A percentile compares a stretch with the other conserved stretches of the same genome.
phyloP scores from a whole-genome alignment of 257 asterid genomes.

The Cinchona pubescens region DNA sequence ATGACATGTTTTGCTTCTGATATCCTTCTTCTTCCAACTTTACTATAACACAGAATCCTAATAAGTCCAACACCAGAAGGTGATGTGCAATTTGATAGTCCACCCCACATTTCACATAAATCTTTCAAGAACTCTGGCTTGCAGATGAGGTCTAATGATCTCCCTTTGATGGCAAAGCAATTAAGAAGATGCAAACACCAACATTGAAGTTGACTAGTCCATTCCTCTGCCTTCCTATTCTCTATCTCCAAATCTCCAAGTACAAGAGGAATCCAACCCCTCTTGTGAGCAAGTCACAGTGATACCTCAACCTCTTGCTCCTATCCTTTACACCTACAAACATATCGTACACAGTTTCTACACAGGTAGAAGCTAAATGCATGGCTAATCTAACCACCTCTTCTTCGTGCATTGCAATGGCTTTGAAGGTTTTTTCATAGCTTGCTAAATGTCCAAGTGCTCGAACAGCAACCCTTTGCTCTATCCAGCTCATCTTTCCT shows the following conservation, averaged over 20 bases:
- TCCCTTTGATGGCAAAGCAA: slow-evolving; percentile 66
- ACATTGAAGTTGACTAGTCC: slow-evolving; percentile 82
- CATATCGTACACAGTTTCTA: slow-evolving; percentile 45
- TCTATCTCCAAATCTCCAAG: slow-evolving; percentile 57
- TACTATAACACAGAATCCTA: slow-evolving; percentile 57
- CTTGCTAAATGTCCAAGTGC: slow-evolving; percentile 87
- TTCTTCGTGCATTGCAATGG: slow-evolving; percentile 38
- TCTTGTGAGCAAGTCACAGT: slow-evolving; percentile 53
- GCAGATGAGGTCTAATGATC: slow-evolving; percentile 56
- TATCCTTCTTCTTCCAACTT: slow-evolving; percentile 52
- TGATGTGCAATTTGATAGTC: slow-evolving; percentile 53
- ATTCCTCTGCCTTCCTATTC: slow-evolving; percentile 74
- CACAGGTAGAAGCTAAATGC: slow-evolving; percentile 54
- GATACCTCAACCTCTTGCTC: slow-evolving; percentile 44
- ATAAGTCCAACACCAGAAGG: slow-evolving; percentile 68
- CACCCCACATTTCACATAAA: slow-evolving; percentile 75
- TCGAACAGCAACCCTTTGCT: slow-evolving; percentile 79
- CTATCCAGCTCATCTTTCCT: slow-evolving; percentile 86
- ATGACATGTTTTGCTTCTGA: slow-evolving; percentile 44
- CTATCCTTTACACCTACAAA: slow-evolving; percentile 50
- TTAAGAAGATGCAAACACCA: slow-evolving; percentile 80
- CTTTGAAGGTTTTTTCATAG: slow-evolving; percentile 50
- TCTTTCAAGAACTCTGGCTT: slow-evolving; percentile 41
- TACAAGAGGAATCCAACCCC: too few relatives aligned
- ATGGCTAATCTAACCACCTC: slow-evolving; percentile 53